Conservation (phyloP, 2,329 filamentous ascomycete species). For the Tolypocladium amazonense region DNA sequence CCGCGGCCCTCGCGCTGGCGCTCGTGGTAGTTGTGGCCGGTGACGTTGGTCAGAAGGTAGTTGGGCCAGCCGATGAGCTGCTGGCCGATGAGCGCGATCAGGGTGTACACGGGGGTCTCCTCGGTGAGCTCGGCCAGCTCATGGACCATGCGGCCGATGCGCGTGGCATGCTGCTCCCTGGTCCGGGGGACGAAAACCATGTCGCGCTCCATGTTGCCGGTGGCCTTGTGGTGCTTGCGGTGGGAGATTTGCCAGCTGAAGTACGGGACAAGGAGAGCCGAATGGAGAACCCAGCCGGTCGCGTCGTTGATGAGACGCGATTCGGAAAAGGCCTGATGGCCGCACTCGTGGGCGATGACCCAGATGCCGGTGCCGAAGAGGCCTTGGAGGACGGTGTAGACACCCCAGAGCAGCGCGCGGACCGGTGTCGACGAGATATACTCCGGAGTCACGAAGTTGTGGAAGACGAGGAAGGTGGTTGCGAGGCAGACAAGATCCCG, state of each 20-base stretch:
- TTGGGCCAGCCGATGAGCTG: constrained; percentile 89
- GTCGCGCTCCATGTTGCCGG: constrained; percentile 91
- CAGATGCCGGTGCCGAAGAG: constrained; percentile 89
- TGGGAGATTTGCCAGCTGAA: constrained; percentile 99
- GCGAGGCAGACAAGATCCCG: constrained; percentile 67
- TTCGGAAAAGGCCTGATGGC: constrained; percentile 92
- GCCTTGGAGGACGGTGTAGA: constrained; percentile 75
- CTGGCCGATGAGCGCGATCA: constrained; percentile 64
- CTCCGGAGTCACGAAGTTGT: constrained; percentile 84
- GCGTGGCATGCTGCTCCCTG: constrained; percentile 66
- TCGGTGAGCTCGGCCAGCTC: constrained; percentile 84
- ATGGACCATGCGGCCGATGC: constrained; percentile 63
- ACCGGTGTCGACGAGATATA: constrained; percentile 58
- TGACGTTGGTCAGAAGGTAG: constrained; percentile 87
- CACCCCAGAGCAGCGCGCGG: constrained; percentile 52
- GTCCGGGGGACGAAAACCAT: constrained; percentile 99
- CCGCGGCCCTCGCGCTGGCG: constrained; percentile 88
- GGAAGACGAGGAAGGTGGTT: constrained; percentile 73
- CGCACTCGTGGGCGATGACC: constrained; percentile 97
- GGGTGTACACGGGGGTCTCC: constrained; percentile 82
- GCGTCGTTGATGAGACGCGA: constrained; percentile 85
- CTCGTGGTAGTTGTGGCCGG: constrained; percentile 91
- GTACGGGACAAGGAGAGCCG: constrained; percentile 82
- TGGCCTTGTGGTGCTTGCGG: constrained; percentile 99
- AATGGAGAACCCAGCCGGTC: constrained; percentile 87